Evolutionary conservation across 495 filamentous ascomycete genomes (phyloP), one percentile per base, ranked within the genome.

Genomic region (Aspergillus campestris): DNA sequence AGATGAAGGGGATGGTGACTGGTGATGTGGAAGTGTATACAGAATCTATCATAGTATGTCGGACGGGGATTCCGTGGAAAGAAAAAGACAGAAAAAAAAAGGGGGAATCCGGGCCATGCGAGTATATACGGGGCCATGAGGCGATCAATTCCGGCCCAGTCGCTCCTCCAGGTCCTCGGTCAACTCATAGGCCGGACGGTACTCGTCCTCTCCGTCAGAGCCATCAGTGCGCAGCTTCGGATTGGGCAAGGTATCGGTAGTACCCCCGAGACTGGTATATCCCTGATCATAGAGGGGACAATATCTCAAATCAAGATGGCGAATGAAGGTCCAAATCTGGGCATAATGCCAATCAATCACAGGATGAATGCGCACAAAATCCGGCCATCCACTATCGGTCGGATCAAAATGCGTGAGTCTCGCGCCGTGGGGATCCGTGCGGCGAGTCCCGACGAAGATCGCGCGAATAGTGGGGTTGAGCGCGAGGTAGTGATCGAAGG

Each of bases 301-400:
- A 53, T 91, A 98, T 11, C 77, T 74, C 13, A 96, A 75, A 2
- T 77, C 70, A 24, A 96, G 63, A 49, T 84, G 79, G 10, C 87
- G 78, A 49, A 95, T 86, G 54, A 96, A 96, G 5, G 82, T 77
- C 94, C 92, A 95, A 46, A 98, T 89, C 63, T 97, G 91, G 11
- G 79, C 80, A 67, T 95, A 98, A 61, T 91, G 86, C 94, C 92
- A 96, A 58, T 97, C 92, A 57, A 98, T 87, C 7, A 98, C 84
- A 0, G 92, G 92, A 68, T 97, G 89, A 34, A 95, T 71, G 37
- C 92, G 74, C 81, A 97, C 89, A 56, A 98, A 95, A 44, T 74
- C 65, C 18, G 92, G 94, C 92, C 92, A 98, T 3, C 83, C 92
- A 27, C 74, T 64, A 69, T 98, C 92, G 5, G 92, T 98, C 42